A percentile compares a stretch with the other conserved stretches of the same genome.
Evolutionary conservation across 1,284 basidiomycete species (phyloP).

Genomic region (Malassezia globosa): DNA sequence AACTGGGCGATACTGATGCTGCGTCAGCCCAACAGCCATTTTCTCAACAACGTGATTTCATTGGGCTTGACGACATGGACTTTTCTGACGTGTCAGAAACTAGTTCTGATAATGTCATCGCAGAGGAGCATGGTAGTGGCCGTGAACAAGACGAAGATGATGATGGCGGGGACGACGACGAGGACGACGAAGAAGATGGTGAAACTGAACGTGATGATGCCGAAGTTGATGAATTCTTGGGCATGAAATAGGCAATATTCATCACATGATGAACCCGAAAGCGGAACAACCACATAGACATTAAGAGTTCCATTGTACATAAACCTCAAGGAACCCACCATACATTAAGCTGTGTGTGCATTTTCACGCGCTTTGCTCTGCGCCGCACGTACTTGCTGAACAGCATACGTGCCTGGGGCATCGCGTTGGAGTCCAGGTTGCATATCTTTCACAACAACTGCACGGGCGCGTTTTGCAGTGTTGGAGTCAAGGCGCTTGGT

Average conservation of each 20-base stretch:
- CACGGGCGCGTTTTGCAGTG: neutral
- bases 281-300: too few relatives aligned
- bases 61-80: constrained; percentile 26
- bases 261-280: too few relatives aligned
- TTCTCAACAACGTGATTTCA: constrained; percentile 34
- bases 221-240: neutral
- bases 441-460: neutral
- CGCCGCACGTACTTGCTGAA: constrained; percentile 2
- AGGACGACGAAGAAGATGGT: neutral
- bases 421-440: neutral
- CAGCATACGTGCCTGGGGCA: constrained; percentile 7
- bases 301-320: too few relatives aligned
- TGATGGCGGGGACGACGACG: neutral
- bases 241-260: neutral
- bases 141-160: neutral
- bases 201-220: neutral
- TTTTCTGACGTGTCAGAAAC: neutral
- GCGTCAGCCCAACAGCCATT: constrained; percentile 21
- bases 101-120: too few relatives aligned
- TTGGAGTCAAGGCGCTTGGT: neutral
- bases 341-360: neutral
- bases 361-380: neutral
- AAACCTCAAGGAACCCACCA: too few relatives aligned
- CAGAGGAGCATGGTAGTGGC: too few relatives aligned
- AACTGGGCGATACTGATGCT: constrained; percentile 2